These are phyloP conservation scores for Phytopythium sindhum DNA, from an alignment of 352 stramenopile species.

Conservation along the genomic window DNA sequence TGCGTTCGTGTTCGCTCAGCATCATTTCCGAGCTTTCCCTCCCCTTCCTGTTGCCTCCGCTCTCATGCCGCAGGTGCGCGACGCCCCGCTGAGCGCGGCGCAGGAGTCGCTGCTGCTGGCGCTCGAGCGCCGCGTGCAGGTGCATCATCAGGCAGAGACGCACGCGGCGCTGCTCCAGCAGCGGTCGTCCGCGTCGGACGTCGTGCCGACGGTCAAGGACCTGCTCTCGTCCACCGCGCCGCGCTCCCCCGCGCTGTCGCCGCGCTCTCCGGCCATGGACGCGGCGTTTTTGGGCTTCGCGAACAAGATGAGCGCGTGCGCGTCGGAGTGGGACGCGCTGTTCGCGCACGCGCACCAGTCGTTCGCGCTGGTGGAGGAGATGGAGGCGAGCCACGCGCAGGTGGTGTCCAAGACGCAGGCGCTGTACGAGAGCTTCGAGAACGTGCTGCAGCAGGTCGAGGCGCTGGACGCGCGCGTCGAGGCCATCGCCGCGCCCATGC, in stretches of 20 bases:
- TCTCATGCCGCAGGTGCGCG: constrained; percentile 20
- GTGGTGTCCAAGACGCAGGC: constrained; percentile 72
- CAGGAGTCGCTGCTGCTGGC: constrained; percentile 54
- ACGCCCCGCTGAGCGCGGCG: constrained; percentile 37
- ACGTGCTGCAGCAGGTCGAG: constrained; percentile 56
- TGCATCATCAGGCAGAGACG: constrained; percentile 41
- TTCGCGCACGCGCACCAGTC: constrained; percentile 55
- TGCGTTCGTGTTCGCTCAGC: not conserved
- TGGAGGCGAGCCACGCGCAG: constrained; percentile 78
- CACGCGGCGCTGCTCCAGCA: constrained; percentile 37
- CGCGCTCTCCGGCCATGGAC: constrained; percentile 10
- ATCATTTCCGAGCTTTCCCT: not conserved
- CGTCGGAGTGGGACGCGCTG: constrained; percentile 36
- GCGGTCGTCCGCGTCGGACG: not conserved
- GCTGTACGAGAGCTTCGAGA: constrained; percentile 78
- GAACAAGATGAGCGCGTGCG: constrained; percentile 26
- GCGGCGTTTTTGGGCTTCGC: constrained; percentile 28
- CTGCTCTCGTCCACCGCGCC: constrained; percentile 26
- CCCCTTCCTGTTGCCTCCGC: not conserved
- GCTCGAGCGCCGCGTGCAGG: constrained; percentile 56
- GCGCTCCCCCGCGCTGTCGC: not conserved
- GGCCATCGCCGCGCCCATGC: constrained; percentile 61
- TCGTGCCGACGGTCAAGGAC: constrained; percentile 32
- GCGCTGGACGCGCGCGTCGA: constrained; percentile 56
- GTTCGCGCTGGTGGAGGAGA: constrained; percentile 67